These are phyloP conservation scores for Aspergillus carlsbadensis DNA, from an alignment of 495 filamentous ascomycete genomes.

Conservation along the genomic window DNA sequence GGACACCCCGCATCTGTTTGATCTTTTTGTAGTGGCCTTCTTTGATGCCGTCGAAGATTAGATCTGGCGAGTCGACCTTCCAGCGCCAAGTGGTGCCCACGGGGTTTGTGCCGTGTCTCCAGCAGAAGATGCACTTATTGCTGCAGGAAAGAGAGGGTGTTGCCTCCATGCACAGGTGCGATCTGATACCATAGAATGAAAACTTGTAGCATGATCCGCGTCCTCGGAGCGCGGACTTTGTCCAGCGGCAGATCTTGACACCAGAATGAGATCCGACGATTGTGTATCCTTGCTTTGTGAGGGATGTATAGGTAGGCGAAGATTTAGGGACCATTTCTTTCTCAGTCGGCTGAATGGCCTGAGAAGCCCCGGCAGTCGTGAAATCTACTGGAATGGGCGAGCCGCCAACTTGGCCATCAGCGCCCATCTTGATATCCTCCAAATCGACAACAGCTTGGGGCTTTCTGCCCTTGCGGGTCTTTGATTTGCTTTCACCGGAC, in stretches of 20 bases:
- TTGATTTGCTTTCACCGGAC: slow-evolving; percentile 30
- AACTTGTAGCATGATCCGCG: slow-evolving; percentile 96
- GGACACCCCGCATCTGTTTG: slow-evolving; percentile 92
- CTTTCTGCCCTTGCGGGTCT: slow-evolving; percentile 39
- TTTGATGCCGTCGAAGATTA: slow-evolving; percentile 87
- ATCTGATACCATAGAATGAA: slow-evolving; percentile 93
- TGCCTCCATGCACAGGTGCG: slow-evolving; percentile 96
- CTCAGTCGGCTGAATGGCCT: slow-evolving; percentile 38
- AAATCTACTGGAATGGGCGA: slow-evolving; percentile 79
- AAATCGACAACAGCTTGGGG: slow-evolving; percentile 64
- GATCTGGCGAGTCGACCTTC: slow-evolving; percentile 84
- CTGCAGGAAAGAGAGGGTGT: slow-evolving; percentile 93
- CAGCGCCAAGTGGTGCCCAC: slow-evolving; percentile 96
- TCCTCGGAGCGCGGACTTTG: slow-evolving; percentile 94
- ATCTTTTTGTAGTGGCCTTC: slow-evolving; percentile 94
- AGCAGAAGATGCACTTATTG: slow-evolving; percentile 99
- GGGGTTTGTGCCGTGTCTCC: slow-evolving; percentile 95
- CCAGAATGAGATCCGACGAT: slow-evolving; percentile 95
- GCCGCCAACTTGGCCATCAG: slow-evolving; percentile 32
- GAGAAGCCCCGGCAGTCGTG: slow-evolving; percentile 60
- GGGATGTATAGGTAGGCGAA: slow-evolving; percentile 80
- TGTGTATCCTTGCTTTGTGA: slow-evolving; percentile 95
- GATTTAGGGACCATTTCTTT: slow-evolving; percentile 94
- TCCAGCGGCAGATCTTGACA: slow-evolving; percentile 98
- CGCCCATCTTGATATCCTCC: slow-evolving; percentile 74